These are phyloP conservation scores for Candida tropicalis DNA, from an alignment of 1,139 yeast genomes.

Conservation along the genomic window DNA sequence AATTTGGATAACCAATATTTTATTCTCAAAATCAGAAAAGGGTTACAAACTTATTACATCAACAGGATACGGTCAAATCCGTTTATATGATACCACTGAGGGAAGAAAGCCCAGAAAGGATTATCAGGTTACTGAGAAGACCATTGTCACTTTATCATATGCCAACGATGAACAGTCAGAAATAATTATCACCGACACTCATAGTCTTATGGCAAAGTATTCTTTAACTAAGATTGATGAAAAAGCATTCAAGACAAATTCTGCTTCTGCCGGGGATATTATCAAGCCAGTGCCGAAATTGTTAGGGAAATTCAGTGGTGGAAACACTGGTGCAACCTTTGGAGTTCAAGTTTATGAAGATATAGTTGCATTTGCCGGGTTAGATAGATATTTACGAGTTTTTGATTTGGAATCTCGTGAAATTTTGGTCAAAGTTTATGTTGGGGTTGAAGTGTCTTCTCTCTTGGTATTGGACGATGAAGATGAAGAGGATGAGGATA, in stretches of 20 bases:
- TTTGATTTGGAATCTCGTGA: slow-evolving; percentile 63
- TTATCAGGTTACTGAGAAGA: slow-evolving; percentile 50
- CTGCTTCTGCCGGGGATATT: slow-evolving; percentile 49
- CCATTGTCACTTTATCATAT: slow-evolving; percentile 43
- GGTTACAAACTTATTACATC: slow-evolving; percentile 57
- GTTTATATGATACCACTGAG: slow-evolving; percentile 60
- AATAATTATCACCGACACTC: slow-evolving; percentile 59
- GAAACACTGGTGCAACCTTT: slow-evolving; percentile 50
- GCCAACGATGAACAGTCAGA: slow-evolving; percentile 35
- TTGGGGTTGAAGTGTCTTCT: slow-evolving; percentile 72
- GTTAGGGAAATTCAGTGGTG: slow-evolving; percentile 47
- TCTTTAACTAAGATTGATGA: slow-evolving; percentile 43
- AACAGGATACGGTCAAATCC: slow-evolving; percentile 70
- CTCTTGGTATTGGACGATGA: slow-evolving; percentile 55
- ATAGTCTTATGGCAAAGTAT: slow-evolving; percentile 55
- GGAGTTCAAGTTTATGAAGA: slow-evolving; percentile 29
- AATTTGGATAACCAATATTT: slow-evolving; percentile 58
- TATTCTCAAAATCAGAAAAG: slow-evolving; percentile 35
- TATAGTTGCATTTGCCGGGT: slow-evolving; percentile 65
- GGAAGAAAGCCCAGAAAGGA: slow-evolving; percentile 61
- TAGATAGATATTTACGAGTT: slow-evolving; percentile 83
- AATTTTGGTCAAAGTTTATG: slow-evolving; percentile 67
- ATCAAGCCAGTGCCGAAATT: slow-evolving; percentile 41
- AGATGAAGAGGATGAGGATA: slow-evolving; percentile 33
- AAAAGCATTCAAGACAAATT: slow-evolving; percentile 38